phyloP scores from a whole-genome alignment of 768 basidiomycete species.

The Lactarius vividus region DNA sequence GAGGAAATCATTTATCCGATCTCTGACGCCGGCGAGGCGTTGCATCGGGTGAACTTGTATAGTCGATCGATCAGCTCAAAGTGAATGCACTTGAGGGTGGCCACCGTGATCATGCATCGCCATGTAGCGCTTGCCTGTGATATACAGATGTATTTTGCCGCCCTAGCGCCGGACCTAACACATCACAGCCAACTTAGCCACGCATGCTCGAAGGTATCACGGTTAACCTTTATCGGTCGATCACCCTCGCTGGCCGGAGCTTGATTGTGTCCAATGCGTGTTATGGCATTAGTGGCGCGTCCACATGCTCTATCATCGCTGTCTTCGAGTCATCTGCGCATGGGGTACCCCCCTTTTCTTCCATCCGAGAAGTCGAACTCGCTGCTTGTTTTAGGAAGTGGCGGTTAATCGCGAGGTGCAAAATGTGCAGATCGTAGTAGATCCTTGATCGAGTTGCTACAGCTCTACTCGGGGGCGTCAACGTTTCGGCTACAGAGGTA shows the following conservation, averaged over 20 bases:
- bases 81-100: not conserved
- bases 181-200: not conserved
- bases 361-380: not conserved
- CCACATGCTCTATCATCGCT: slow-evolving; percentile 1
- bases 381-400: not conserved
- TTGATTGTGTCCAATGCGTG: not conserved
- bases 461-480: not conserved
- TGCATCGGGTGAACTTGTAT: slow-evolving; percentile 3
- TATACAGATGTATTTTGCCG: not conserved
- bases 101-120: not conserved
- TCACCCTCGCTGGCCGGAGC: not conserved
- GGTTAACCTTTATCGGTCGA: not conserved
- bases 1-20: slow-evolving; percentile 14
- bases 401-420: not conserved
- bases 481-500: not conserved
- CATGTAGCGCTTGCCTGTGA: not conserved
- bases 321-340: not conserved
- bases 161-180: not conserved
- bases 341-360: not conserved
- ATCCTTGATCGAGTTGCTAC: not conserved
- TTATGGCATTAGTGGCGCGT: not conserved
- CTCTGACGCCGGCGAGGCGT: slow-evolving; percentile 7
- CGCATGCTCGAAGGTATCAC: not conserved
- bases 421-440: not conserved
- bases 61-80: slow-evolving; percentile 3